Evolutionary conservation across 805 yeast species (phyloP), one percentile per base, ranked within the genome.

Genomic region (Tetrapisispora phaffii): DNA sequence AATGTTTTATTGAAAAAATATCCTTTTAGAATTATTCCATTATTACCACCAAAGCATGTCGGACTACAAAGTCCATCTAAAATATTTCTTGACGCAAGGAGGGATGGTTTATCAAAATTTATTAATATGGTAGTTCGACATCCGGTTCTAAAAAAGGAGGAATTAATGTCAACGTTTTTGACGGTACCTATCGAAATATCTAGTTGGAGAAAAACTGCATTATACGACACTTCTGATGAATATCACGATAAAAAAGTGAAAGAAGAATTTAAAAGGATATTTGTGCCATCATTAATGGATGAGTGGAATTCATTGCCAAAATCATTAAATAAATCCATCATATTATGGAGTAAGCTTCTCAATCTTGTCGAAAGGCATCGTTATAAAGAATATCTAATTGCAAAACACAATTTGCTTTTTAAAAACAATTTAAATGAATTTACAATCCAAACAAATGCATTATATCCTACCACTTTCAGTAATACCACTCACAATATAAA

Each of bases 11-110:
- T 84, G 49, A 78, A 79, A 50, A 82, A 80, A 55, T 89, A 85
- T 59, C 94, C 97, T 3, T 90, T 86, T 61, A 74, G 98, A 54
- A 66, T 84, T 41, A 74, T 93, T 39, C 97, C 98, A 0, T 85
- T 87, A 41, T 68, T 90, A 48, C 98, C 77, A 16, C 77, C 76
- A 13, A 73, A 73, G 50, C 63, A 63, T 47, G 84, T 88, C 57
- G 84, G 81, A 45, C 70, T 86, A 17, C 65, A 59, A 40, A 71
- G 75, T 21, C 77, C 82, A 15, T 97, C 88, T 62, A 75, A 83
- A 4, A 70, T 75, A 46, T 93, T 93, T 61, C 67, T 89, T 47
- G 88, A 81, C 54, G 77, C 82, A 55, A 80, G 98, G 56, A 77
- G 87, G 46, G 71, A 86, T 32, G 97, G 97, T 0, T 68, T 93